A percentile compares a stretch with the other conserved stretches of the same genome.
These are phyloP conservation scores for Geotrichum reessii DNA, from an alignment of 1,139 yeast genomes.

Conservation along the genomic window DNA sequence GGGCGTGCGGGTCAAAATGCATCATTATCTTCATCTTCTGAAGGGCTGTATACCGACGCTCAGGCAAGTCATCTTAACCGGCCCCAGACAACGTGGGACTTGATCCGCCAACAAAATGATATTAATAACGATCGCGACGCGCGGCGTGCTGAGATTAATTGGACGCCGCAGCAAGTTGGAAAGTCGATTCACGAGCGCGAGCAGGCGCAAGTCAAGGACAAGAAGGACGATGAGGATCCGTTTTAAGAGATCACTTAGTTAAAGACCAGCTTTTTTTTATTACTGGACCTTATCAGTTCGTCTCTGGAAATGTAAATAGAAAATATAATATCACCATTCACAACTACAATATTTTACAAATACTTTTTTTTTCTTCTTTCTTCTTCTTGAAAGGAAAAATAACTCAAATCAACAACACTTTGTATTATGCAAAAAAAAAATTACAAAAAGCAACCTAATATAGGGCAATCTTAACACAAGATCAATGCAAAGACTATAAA, in stretches of 20 bases:
- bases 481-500: background rate
- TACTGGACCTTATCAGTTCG: too few relatives aligned
- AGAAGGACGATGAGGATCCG: background rate
- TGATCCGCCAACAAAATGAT: background rate
- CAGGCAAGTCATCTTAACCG: background rate
- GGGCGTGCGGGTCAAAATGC: background rate
- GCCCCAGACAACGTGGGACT: background rate
- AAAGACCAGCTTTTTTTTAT: too few relatives aligned
- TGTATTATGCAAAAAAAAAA: background rate
- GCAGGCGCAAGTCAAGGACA: background rate
- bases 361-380: background rate
- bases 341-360: background rate
- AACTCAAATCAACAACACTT: background rate
- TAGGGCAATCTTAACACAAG: background rate
- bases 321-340: background rate
- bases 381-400: background rate
- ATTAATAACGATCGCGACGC: background rate
- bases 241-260: too few relatives aligned
- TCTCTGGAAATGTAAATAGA: background rate
- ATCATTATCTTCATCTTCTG: background rate
- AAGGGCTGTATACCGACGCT: background rate
- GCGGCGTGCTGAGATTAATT: background rate
- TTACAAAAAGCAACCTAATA: background rate
- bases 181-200: background rate
- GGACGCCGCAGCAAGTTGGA: background rate